phyloP scores from a whole-genome alignment of 257 asterid genomes.

The Jacaranda copaia region DNA sequence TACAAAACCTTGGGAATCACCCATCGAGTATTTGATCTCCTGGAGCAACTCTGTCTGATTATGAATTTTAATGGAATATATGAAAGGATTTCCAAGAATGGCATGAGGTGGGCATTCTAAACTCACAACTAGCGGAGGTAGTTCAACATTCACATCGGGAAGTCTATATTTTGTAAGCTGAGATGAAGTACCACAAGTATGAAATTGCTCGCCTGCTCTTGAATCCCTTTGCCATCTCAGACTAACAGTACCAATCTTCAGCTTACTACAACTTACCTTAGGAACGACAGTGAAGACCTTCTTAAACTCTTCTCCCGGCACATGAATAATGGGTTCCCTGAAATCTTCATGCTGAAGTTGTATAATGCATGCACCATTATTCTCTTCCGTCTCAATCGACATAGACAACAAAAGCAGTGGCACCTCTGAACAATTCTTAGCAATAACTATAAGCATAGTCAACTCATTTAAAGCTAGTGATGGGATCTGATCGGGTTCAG shows the following conservation, averaged over 20 bases:
- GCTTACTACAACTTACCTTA: slow-evolving; percentile 45
- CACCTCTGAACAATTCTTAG: slow-evolving; percentile 87
- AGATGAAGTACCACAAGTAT: slow-evolving; percentile 35
- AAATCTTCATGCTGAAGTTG: slow-evolving; percentile 62
- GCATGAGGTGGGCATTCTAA: slow-evolving; percentile 85
- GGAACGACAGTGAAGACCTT: slow-evolving; percentile 82
- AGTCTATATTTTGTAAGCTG: slow-evolving; percentile 77
- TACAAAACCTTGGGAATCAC: slow-evolving; percentile 86
- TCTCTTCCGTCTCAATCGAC: slow-evolving; percentile 65
- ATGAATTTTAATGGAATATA: slow-evolving; percentile 57
- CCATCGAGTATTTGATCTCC: slow-evolving; percentile 86
- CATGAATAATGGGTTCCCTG: slow-evolving; percentile 56
- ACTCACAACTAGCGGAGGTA: slow-evolving; percentile 74
- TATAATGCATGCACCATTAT: slow-evolving; percentile 48
- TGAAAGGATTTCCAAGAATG: slow-evolving; percentile 75
- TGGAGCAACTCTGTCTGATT: slow-evolving; percentile 79
- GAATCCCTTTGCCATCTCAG: slow-evolving; percentile 85
- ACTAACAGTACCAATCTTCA: slow-evolving; percentile 67
- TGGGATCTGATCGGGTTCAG: slow-evolving; percentile 65
- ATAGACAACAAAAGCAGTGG: slow-evolving; percentile 79
- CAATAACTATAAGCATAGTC: slow-evolving; percentile 73
- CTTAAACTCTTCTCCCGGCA: slow-evolving; percentile 93
- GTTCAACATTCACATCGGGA: slow-evolving; percentile 78
- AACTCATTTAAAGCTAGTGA: slow-evolving; percentile 73
- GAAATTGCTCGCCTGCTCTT: slow-evolving; percentile 35